Conservation (phyloP, 2,329 filamentous ascomycete genomes). For the Neocatenulostroma microsporum region DNA sequence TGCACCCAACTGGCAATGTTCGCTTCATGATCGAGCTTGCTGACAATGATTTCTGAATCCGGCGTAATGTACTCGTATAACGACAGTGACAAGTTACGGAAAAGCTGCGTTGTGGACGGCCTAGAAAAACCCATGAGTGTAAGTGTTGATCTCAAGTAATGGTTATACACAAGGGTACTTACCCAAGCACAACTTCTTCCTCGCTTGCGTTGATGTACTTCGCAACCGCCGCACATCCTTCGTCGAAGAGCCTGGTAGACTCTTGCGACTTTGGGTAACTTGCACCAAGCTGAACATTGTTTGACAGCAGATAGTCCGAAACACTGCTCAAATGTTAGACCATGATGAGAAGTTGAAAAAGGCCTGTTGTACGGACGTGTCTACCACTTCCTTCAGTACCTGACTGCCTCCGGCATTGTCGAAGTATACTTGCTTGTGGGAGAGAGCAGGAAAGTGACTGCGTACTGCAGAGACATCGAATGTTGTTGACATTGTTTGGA, state of each 20-base stretch:
- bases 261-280: slow-evolving; percentile 55
- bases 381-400: slow-evolving; percentile 57
- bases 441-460: slow-evolving; percentile 59
- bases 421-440: slow-evolving; percentile 60
- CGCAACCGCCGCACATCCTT: slow-evolving; percentile 58
- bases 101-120: slow-evolving; percentile 65
- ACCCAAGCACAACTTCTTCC: slow-evolving; percentile 66
- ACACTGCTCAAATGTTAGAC: slow-evolving; percentile 42
- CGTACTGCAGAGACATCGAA: slow-evolving; percentile 53
- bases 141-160: no score
- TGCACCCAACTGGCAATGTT: slow-evolving; percentile 68
- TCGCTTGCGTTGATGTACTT: slow-evolving; percentile 60
- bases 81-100: slow-evolving; percentile 58
- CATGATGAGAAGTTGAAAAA: background rate
- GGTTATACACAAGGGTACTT: no score
- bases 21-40: slow-evolving; percentile 67
- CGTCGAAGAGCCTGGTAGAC: slow-evolving; percentile 52
- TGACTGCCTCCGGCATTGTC: slow-evolving; percentile 72
- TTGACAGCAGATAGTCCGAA: slow-evolving; percentile 55
- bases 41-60: slow-evolving; percentile 55
- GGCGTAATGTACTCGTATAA: slow-evolving; percentile 51
- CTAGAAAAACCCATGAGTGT: no score
- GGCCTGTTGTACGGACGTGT: slow-evolving; percentile 45
- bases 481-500: slow-evolving; percentile 5
- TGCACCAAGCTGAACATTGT: slow-evolving; percentile 69